Percentiles rank a stretch among this genome's conserved stretches.
phyloP scores from a whole-genome alignment of 2,329 filamentous ascomycete species.

The Metarhizium anisopliae region DNA sequence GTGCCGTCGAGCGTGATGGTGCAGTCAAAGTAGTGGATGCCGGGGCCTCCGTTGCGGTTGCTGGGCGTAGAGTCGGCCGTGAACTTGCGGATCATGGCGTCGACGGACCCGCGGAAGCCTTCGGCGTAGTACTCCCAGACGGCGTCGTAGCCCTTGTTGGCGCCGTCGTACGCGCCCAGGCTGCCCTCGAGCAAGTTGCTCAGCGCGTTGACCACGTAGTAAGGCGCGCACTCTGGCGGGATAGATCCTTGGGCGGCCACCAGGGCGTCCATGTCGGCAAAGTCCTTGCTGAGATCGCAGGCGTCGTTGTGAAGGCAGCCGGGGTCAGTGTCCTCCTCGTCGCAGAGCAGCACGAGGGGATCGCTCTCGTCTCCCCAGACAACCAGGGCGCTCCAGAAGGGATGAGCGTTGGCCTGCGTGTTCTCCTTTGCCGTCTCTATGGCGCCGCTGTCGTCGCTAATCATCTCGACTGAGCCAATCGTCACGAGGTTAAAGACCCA shows the following conservation, averaged over 20 bases:
- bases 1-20: not conserved
- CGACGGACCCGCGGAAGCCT: not conserved
- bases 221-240: not conserved
- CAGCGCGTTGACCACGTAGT: not conserved
- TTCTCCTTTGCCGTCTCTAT: not conserved
- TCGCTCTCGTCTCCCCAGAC: not conserved
- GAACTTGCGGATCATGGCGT: not conserved
- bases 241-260: not conserved
- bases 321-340: not conserved
- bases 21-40: not conserved
- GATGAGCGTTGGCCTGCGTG: not conserved
- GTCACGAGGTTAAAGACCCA: slow-evolving; percentile 17
- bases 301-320: not conserved
- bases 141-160: slow-evolving; percentile 3
- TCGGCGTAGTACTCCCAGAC: slow-evolving; percentile 3
- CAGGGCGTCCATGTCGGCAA: slow-evolving; percentile 1
- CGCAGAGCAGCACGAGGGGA: not conserved
- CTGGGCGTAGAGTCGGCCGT: not conserved
- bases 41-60: not conserved
- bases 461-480: slow-evolving; percentile 19
- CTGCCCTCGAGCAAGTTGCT: not conserved
- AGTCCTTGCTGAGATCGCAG: slow-evolving; percentile 1
- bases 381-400: not conserved
- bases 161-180: not conserved
- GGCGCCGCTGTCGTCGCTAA: slow-evolving; percentile 9